Evolutionary conservation across 345 rosid species (phyloP).

Genomic region (Pistacia vera): DNA sequence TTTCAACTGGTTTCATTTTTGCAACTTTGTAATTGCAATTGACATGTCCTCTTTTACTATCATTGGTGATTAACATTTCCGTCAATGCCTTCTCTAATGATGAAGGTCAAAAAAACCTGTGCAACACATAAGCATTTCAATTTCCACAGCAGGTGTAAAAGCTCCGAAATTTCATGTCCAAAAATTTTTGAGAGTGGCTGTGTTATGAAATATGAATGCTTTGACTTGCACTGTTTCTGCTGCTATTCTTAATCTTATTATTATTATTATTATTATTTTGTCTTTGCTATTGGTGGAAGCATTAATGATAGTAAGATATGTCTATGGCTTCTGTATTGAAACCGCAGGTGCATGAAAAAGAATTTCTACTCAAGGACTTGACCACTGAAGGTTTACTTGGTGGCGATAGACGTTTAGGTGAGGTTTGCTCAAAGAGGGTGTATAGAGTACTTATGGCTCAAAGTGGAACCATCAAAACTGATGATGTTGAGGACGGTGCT

Average conservation of each 20-base stretch:
- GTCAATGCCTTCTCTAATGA: neutral
- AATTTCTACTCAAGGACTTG: conserved; percentile 80
- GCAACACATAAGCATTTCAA: neutral
- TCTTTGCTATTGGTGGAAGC: neutral
- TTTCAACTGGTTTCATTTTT: neutral
- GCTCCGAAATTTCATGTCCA: neutral
- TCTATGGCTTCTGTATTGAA: conserved; percentile 12
- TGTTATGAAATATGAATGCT: neutral
- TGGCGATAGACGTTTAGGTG: conserved; percentile 76
- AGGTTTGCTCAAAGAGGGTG: conserved; percentile 84
- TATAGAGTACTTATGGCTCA: conserved; percentile 85
- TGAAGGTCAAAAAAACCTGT: neutral
- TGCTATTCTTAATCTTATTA: neutral
- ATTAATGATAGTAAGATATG: neutral
- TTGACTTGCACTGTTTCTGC: neutral
- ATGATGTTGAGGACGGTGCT: conserved; percentile 90
- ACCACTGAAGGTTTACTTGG: conserved; percentile 66
- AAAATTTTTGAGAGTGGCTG: neutral
- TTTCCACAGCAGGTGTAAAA: neutral
- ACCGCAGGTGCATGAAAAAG: conserved; percentile 84
- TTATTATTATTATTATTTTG: neutral
- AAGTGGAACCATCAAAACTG: conserved; percentile 68
- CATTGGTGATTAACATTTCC: neutral
- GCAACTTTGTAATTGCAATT: neutral
- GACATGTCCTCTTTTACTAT: neutral